Percentiles rank a stretch among this genome's conserved stretches.
Evolutionary conservation across 768 basidiomycete species (phyloP).

Genomic region (Lactarius sp.): DNA sequence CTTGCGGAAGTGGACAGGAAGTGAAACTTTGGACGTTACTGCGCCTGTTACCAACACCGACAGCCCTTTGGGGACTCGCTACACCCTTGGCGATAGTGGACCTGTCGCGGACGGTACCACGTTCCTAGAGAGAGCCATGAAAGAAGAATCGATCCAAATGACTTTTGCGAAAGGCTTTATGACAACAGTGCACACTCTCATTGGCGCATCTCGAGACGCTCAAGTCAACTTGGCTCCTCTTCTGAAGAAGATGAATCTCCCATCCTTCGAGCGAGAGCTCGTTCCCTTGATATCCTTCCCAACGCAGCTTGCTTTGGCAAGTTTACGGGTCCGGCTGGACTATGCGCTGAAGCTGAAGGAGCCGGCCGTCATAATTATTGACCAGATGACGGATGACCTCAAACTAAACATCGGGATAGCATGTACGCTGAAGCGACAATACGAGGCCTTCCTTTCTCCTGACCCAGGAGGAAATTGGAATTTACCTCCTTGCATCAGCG

Average conservation of each 20-base stretch:
- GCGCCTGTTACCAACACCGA: conserved; percentile 70
- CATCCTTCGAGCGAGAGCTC: conserved; percentile 84
- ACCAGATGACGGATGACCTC: conserved; percentile 91
- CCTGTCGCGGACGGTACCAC: conserved; percentile 67
- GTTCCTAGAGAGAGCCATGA: conserved; percentile 90
- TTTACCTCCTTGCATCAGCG: conserved; percentile 80
- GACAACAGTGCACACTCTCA: conserved; percentile 80
- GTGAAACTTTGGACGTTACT: conserved; percentile 83
- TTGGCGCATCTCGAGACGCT: conserved; percentile 80
- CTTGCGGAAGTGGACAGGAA: conserved; percentile 91
- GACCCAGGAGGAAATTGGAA: conserved; percentile 87
- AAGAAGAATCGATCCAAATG: conserved; percentile 93
- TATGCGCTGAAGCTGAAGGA: conserved; percentile 85
- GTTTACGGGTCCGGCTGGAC: conserved; percentile 82
- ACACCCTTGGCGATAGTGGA: conserved; percentile 31
- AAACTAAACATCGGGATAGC: conserved; percentile 88
- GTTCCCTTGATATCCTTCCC: conserved; percentile 94
- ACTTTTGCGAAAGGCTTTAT: conserved; percentile 91
- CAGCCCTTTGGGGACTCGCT: conserved; percentile 35
- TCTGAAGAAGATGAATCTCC: conserved; percentile 86
- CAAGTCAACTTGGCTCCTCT: conserved; percentile 72
- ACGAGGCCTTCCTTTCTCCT: conserved; percentile 84
- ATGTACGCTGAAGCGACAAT: conserved; percentile 92
- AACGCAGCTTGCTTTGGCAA: conserved; percentile 88
- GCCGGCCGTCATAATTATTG: conserved; percentile 84